Base-by-base conservation (phyloP, 2,329 filamentous ascomycete genomes). In the Arthrobotrys iridis region DNA sequence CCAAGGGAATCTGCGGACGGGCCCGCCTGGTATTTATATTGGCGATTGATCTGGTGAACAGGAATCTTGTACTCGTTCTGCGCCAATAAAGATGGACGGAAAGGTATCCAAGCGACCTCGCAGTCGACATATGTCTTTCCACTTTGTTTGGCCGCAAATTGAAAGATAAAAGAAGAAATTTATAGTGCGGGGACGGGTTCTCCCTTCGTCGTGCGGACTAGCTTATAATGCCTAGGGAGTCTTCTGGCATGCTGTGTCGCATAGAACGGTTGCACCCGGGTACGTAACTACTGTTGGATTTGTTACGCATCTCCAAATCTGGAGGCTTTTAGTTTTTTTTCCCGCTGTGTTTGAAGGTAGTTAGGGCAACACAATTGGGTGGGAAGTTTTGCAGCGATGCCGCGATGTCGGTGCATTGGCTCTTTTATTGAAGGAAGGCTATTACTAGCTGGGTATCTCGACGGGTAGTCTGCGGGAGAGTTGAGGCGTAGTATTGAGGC, bases 61-160 rank as follows among this genome's bases (percentile, higher is more conserved):
- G 43, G 26, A 28, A 30, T 22, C 28, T 37, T 24, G 20, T 13
- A n/a, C 11, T 20, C 43, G 13, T 22, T 50, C 48, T 75, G 35
- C 37, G 37, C 41, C 40, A 35, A n/a, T n/a, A n/a, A 13, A 59
- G 37, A 50, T 41, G 46, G 33, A 50, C 41, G 45, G 41, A 50
- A 52, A 68, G 46, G 13, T 41, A 62, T n/a, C 50, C 26, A 35
- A 52, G 24, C 33, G 68, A 48, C 63, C 46, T 63, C 7, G 41
- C 46, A 28, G 63, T 41, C 71, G 63, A 68, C 71, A 75, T 75
- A 28, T 22, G 63, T 15, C 22, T 45, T 20, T 33, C 8, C 15
- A 55, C 50, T 37, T 35, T 30, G n/a, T 33, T 40, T 46, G 43
- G 28, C 28, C n/a, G 18, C 2, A 18, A 40, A n/a, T 18, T 20